A percentile compares a stretch with the other conserved stretches of the same genome.
These are phyloP conservation scores for Fistulifera solaris DNA, from an alignment of 108 stramenopile species.

Conservation along the genomic window DNA sequence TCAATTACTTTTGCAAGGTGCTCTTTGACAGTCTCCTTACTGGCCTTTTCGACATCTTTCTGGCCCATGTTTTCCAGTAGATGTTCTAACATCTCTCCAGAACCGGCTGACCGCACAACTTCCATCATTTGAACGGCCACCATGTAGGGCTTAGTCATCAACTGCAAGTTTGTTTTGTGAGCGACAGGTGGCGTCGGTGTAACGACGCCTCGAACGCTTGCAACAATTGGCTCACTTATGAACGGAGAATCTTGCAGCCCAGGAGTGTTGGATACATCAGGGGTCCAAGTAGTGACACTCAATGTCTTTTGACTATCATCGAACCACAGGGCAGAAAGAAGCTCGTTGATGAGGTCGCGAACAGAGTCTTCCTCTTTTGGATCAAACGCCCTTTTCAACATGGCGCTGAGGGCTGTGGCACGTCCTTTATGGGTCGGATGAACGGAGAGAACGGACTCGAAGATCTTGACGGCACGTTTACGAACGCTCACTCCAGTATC, in stretches of 20 bases:
- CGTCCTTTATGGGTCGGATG: conserved; percentile 74
- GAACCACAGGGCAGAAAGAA: conserved; percentile 80
- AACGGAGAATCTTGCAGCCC: too few relatives aligned
- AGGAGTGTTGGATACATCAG: too few relatives aligned
- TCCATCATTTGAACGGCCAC: conserved; percentile 88
- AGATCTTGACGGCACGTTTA: conserved; percentile 71
- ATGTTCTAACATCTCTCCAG: conserved; percentile 51
- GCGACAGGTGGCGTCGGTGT: conserved; percentile 8
- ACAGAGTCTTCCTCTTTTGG: conserved; percentile 92
- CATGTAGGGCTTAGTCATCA: conserved; percentile 14
- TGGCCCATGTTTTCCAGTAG: conserved; percentile 76
- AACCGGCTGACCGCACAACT: conserved; percentile 67
- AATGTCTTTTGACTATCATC: conserved; percentile 15
- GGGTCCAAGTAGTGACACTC: too few relatives aligned
- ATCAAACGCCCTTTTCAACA: conserved; percentile 75
- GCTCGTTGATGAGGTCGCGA: conserved; percentile 82
- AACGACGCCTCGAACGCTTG: not conserved
- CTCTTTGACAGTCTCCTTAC: conserved; percentile 13
- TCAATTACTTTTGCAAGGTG: conserved; percentile 31
- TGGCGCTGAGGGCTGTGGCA: conserved; percentile 52
- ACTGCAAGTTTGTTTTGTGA: not conserved
- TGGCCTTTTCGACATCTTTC: conserved; percentile 62
- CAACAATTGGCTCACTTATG: not conserved
- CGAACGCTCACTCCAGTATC: conserved; percentile 85
- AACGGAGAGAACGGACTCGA: conserved; percentile 68